Percentiles rank a stretch among this genome's conserved stretches.
Evolutionary conservation across 768 basidiomycete genomes (phyloP).

Genomic region (Lactarius vividus): DNA sequence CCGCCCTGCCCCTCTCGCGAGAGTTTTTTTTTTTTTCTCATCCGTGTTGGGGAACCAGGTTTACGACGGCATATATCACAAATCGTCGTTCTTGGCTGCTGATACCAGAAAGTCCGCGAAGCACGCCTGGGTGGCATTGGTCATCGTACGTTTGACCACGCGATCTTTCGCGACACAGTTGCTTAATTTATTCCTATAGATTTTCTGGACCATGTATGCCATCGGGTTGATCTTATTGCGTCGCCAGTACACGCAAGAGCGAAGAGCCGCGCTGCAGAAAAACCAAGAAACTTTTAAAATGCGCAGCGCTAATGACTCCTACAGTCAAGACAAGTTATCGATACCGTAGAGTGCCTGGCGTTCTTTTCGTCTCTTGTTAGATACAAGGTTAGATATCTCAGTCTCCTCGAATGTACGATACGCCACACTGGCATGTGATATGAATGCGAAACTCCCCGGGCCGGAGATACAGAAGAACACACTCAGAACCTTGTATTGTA

Average conservation of each 20-base stretch:
- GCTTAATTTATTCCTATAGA: neutral
- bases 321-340: neutral
- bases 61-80: slow-evolving; percentile 14
- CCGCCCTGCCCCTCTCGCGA: slow-evolving; percentile 3
- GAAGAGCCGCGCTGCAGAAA: slow-evolving; percentile 6
- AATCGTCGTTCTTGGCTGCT: slow-evolving; percentile 23
- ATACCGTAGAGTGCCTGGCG: neutral
- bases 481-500: no score
- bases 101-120: slow-evolving; percentile 10
- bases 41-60: neutral
- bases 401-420: neutral
- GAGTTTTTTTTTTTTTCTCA: neutral
- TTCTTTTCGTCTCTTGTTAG: neutral
- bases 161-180: neutral
- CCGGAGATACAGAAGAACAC: no score
- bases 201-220: slow-evolving; percentile 13
- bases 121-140: slow-evolving; percentile 15
- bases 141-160: slow-evolving; percentile 10
- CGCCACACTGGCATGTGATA: no score
- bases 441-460: no score
- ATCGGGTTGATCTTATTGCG: slow-evolving; percentile 15
- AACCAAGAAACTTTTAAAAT: neutral
- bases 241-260: slow-evolving; percentile 22
- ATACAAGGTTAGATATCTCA: neutral
- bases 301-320: neutral